Evolutionary conservation across 225 moss, liverwort and hornwort genomes (phyloP), one percentile per base, ranked within the genome.

Genomic region (Bryum argenteum): DNA sequence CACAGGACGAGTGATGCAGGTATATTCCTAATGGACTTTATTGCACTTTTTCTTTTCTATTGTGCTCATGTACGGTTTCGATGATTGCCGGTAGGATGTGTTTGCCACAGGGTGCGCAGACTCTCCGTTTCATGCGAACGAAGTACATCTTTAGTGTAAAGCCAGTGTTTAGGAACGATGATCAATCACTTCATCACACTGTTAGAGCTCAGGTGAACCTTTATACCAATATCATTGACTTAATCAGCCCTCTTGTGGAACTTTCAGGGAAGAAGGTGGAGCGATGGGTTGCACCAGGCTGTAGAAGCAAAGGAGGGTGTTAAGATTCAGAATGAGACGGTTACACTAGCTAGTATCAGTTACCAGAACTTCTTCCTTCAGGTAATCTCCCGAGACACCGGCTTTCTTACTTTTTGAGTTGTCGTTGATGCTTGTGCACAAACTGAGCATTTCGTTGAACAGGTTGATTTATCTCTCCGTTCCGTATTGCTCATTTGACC

Each of bases 1-100:
- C 69, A 97, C 96, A 18, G 96, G 96, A 76, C 76, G 96, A 77
- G 96, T 97, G 54, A 93, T 97, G 93, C 94, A 92, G 95, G 95
- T 92, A 80, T 20, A 55, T 33, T 71, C 14, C 12, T 16, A 33
- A 40, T 42, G 61, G 52, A 67, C 44, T 45, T n/a, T 43, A 37
- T 58, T 64, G 45, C 20, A 38, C 14, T 21, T 28, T 57, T 21
- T 41, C 33, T 33, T 5, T 6, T 33, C n/a, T 24, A 43, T 54
- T 33, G 16, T 48, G 52, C 40, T 21, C 22, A 19, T 45, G 13
- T 13, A 16, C 42, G 65, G 16, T 33, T 64, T n/a, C 12, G 39
- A 12, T 40, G 45, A 54, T 67, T 26, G 23, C 60, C 62, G 40
- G 33, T 10, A 55, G 54, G 43, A 26, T 16, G 1, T 28, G 26